Percentiles rank a stretch among this genome's conserved stretches.
These are phyloP conservation scores for Periconia sp. DNA, from an alignment of 2,329 filamentous ascomycete species.

Conservation along the genomic window DNA sequence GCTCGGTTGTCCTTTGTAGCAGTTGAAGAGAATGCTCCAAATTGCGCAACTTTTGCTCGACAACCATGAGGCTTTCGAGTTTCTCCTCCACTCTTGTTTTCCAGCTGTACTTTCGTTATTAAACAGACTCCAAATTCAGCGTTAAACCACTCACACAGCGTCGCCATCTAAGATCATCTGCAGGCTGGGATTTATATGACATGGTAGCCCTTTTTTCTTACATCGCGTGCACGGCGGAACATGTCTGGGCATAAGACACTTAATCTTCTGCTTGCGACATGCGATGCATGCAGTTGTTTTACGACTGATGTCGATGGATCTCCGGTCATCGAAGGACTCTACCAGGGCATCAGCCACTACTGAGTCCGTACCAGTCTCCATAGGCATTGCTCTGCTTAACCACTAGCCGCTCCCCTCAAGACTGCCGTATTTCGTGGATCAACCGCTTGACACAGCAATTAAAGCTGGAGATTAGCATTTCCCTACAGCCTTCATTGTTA, in stretches of 20 bases:
- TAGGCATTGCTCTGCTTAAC: too few species aligned
- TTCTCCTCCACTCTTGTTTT: slow-evolving; percentile 48
- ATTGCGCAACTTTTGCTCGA: slow-evolving; percentile 34
- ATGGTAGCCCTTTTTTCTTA: slow-evolving; percentile 48
- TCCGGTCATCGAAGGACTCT: slow-evolving; percentile 19
- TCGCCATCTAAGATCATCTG: slow-evolving; percentile 52
- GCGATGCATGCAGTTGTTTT: slow-evolving; percentile 48
- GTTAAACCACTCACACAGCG: slow-evolving; percentile 29
- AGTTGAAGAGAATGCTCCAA: slow-evolving; percentile 9
- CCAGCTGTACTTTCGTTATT: slow-evolving; percentile 38
- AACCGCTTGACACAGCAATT: too few species aligned
- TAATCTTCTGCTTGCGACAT: slow-evolving; percentile 46
- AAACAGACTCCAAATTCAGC: not conserved
- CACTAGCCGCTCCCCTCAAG: too few species aligned
- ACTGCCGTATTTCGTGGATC: too few species aligned
- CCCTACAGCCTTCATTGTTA: too few species aligned
- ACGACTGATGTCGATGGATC: slow-evolving; percentile 31
- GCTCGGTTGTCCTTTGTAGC: not conserved
- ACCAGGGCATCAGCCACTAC: too few species aligned
- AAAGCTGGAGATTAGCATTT: too few species aligned
- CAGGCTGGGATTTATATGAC: slow-evolving; percentile 50
- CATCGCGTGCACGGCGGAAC: slow-evolving; percentile 49
- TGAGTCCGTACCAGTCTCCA: too few species aligned
- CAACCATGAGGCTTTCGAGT: slow-evolving; percentile 44
- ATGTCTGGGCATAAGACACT: slow-evolving; percentile 50